These are phyloP conservation scores for Calocybe gambosa DNA, from an alignment of 1,284 basidiomycete genomes.

Conservation along the genomic window DNA sequence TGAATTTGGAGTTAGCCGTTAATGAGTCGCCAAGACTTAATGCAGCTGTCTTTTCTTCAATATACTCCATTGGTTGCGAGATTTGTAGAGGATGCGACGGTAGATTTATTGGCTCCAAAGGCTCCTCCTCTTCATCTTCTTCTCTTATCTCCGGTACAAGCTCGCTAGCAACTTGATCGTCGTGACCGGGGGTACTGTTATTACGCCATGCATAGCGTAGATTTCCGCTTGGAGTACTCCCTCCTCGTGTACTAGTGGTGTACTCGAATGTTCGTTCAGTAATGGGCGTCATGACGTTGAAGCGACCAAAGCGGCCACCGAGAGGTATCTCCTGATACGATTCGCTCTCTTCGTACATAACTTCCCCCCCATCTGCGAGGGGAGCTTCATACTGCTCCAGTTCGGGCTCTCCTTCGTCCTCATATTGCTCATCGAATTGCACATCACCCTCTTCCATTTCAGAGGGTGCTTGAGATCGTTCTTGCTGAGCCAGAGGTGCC, in stretches of 20 bases:
- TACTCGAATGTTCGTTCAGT: constrained; percentile 89
- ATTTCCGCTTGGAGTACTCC: constrained; percentile 38
- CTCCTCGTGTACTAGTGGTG: constrained; percentile 55
- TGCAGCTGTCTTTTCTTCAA: constrained; percentile 53
- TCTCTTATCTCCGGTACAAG: constrained; percentile 49
- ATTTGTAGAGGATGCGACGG: constrained; percentile 24
- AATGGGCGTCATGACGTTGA: constrained; percentile 92
- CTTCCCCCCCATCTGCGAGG: constrained; percentile 20
- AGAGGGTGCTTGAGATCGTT: constrained; percentile 17
- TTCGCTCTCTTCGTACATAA: constrained; percentile 31
- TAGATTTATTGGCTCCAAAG: constrained; percentile 24
- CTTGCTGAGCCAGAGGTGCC: constrained; percentile 14
- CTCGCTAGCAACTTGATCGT: constrained; percentile 43
- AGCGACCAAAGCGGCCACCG: constrained; percentile 68
- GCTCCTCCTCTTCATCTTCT: constrained; percentile 24
- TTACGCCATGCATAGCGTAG: constrained; percentile 24
- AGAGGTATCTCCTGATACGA: constrained; percentile 47
- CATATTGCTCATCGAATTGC: constrained; percentile 15
- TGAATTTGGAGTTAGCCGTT: constrained; percentile 55
- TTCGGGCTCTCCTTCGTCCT: constrained; percentile 25
- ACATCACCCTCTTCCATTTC: constrained; percentile 25
- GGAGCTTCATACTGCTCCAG: constrained; percentile 27
- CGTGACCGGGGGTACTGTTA: constrained; percentile 20
- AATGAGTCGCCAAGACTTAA: constrained; percentile 61
- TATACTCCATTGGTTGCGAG: constrained; percentile 20